These are phyloP conservation scores for Leccinum fibrillosum DNA, from an alignment of 768 basidiomycete genomes.

Conservation along the genomic window DNA sequence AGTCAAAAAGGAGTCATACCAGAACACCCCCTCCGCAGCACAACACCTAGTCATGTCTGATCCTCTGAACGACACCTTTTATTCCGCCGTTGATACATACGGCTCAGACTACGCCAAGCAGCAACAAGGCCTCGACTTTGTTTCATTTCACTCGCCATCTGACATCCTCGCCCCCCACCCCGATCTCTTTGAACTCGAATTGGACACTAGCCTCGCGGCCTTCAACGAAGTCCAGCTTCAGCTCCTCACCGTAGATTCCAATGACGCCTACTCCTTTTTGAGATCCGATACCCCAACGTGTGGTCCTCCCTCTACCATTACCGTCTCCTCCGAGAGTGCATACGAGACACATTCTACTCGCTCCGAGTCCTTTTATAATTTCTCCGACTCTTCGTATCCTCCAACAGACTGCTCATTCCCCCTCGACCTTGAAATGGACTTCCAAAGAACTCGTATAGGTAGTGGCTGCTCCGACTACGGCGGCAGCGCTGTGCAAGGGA, in stretches of 20 bases:
- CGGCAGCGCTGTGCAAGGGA: conserved; percentile 35
- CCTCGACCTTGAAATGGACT: conserved; percentile 72
- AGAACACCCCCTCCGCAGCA: conserved; percentile 25
- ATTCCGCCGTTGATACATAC: conserved; percentile 33
- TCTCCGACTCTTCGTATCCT: conserved; percentile 50
- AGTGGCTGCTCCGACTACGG: conserved; percentile 51
- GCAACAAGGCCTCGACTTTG: conserved; percentile 55
- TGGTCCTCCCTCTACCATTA: conserved; percentile 76
- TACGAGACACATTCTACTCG: conserved; percentile 66
- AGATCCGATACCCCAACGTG: conserved; percentile 61
- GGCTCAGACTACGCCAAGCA: conserved; percentile 38
- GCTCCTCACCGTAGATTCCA: conserved; percentile 60
- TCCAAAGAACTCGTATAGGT: conserved; percentile 56
- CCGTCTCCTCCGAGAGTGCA: conserved; percentile 73
- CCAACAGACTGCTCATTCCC: conserved; percentile 54
- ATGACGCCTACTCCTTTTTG: conserved; percentile 62
- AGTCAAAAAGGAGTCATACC: conserved; percentile 19
- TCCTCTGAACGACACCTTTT: conserved; percentile 30
- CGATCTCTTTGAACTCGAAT: conserved; percentile 80
- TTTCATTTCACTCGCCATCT: conserved; percentile 63
- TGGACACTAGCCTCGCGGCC: conserved; percentile 67
- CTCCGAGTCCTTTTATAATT: conserved; percentile 70
- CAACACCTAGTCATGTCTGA: conserved; percentile 28
- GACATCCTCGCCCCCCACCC: conserved; percentile 77
- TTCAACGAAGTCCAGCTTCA: conserved; percentile 63